Base-by-base conservation (phyloP, 495 filamentous ascomycete genomes). In the Zalerion maritima region DNA sequence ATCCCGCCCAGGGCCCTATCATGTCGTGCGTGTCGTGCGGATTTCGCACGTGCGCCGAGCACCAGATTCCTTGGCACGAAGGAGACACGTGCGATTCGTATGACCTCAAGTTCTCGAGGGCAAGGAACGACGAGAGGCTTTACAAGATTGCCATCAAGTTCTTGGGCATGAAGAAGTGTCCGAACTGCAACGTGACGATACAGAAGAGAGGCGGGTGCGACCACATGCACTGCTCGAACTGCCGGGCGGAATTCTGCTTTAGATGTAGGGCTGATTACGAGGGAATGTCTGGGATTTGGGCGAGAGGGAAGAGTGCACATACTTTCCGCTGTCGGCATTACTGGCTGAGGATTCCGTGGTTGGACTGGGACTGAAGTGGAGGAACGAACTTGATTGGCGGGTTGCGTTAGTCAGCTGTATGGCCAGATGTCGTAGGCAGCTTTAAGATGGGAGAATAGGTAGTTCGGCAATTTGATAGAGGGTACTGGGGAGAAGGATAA, bases 201-300 rank as follows among this genome's bases (percentile, higher is more conserved):
- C 20, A 15, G n/a, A 43, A 43, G 23, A 34, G 22, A 18, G 21
- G 21, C n/a, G 40, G 40, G 5, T 43, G 40, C 19, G 36, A 43
- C 29, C 34, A 31, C 17, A 43, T 43, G 40, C 16, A 13, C 6
- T 28, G 25, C 16, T 11, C 8, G 8, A 6, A 18, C 13, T 44
- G 41, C 31, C 9, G 23, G 5, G 31, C 28, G 7, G 41, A 37
- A 34, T 44, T 44, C 18, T 44, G 41, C 34, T 44, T 36, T 36
- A 31, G 33, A 31, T 44, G 41, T 16, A 13, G 34, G 19, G 37
- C 32, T 3, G 29, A 40, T 12, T 40, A 34, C 37, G 16, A 7
- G 4, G 18, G 15, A 14, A 41, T 41, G 6, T 27, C 15, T 10
- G 9, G 29, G 8, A 12, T 21, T 24, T 17, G 11, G 25, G 9